Conservation (phyloP, 2,329 filamentous ascomycete genomes). For the Verticillium alfalfae region DNA sequence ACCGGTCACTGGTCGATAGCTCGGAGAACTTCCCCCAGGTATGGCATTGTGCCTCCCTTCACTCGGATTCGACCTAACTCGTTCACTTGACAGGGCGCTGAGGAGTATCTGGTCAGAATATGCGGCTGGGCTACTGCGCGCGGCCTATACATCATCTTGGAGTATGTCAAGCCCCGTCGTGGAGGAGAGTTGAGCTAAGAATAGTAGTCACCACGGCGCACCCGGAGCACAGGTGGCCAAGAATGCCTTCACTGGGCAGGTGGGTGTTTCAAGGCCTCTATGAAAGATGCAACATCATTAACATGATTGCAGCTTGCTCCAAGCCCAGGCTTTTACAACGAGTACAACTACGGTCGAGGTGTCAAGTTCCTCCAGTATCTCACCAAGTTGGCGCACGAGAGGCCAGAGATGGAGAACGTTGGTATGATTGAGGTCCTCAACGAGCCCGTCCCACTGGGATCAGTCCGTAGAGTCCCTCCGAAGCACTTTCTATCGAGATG, state of each 20-base stretch:
- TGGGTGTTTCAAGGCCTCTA: slow-evolving; percentile 1
- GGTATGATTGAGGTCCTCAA: slow-evolving; percentile 56
- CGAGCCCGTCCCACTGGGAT: slow-evolving; percentile 40
- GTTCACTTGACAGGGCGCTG: slow-evolving; percentile 24
- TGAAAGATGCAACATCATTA: not conserved
- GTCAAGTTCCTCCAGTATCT: slow-evolving; percentile 51
- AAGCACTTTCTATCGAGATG: slow-evolving; percentile 40
- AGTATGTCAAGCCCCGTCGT: slow-evolving; percentile 13
- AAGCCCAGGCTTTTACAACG: slow-evolving; percentile 47
- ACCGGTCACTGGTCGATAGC: slow-evolving; percentile 40
- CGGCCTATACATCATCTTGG: slow-evolving; percentile 48
- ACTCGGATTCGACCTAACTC: not conserved
- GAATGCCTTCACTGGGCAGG: slow-evolving; percentile 42
- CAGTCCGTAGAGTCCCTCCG: slow-evolving; percentile 24
- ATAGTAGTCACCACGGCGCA: slow-evolving; percentile 35
- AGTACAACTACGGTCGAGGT: slow-evolving; percentile 51
- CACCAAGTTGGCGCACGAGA: slow-evolving; percentile 43
- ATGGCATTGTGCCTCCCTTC: not conserved
- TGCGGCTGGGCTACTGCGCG: slow-evolving; percentile 41
- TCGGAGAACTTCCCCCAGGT: slow-evolving; percentile 43
- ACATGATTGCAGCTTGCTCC: slow-evolving; percentile 8
- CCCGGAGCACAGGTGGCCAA: slow-evolving; percentile 40
- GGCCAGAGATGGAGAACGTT: slow-evolving; percentile 43
- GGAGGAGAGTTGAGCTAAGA: not conserved
- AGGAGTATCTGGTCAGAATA: slow-evolving; percentile 39